Base-by-base conservation (phyloP, 2,329 filamentous ascomycete species). In the Ceratocystis alfenasii region DNA sequence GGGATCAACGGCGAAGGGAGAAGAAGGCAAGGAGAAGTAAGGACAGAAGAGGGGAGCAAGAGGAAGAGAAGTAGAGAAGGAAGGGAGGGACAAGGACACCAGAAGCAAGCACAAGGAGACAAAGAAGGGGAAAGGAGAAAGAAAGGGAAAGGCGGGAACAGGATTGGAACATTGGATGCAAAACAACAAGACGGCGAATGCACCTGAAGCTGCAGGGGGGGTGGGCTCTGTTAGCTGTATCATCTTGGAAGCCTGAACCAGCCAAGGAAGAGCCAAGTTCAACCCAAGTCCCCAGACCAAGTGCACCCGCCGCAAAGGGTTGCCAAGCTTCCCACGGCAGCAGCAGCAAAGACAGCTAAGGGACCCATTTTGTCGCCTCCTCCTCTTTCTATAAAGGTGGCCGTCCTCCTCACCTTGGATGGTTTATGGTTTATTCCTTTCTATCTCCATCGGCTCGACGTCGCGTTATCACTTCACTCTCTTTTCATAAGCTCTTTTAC, bases 371-470 rank as follows among this genome's bases (percentile, higher is more conserved):
- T 33, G 25, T 15, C 15, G 3, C 55, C 17, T 15, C 25, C 53
- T 15, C 15, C 25, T 36, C 28, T n/a, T 15, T 2, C 28, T 17
- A 28, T 30, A 15, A 28, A 28, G 12, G 4, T 10, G 1, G 25
- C 12, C 20, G 10, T 28, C 25, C 5, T 25, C 22, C 22, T 36
- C 45, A 45, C 33, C 33, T 28, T 10, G 1, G 1, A 20, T 22
- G 25, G 8, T 4, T 4, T 20, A 6, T 63, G 3, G n/a, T 46
- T 33, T 36, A 2, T 53, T 28, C 25, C 22, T 17, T 36, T 30
- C 57, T 20, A 53, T 61, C 50, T 28, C 60, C 65, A 66, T 66
- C 62, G 65, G 50, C 65, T 66, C 55, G 65, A 66, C 61, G 65
- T 64, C 62, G 65, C 62, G 61, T 41, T 50, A 25, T 48, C 44